Evolutionary conservation across 352 stramenopile species (phyloP).

Genomic region (Pythium pectinolyticum): DNA sequence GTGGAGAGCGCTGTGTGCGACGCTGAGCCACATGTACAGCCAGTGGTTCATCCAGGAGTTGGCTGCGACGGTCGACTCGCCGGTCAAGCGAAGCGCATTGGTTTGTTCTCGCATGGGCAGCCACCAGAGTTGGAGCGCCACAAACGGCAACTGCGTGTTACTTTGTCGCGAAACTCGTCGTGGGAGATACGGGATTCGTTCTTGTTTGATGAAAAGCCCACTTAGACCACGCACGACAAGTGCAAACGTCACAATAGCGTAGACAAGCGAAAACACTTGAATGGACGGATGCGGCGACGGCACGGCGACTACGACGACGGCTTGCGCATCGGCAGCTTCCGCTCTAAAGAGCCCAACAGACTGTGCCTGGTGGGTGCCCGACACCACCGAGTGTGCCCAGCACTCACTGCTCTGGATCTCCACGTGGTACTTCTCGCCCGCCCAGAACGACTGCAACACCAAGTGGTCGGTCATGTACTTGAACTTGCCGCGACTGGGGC

Average conservation of each 20-base stretch:
- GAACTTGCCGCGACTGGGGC: conserved; percentile 10
- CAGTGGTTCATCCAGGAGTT: conserved; percentile 67
- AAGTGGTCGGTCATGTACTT: conserved; percentile 21
- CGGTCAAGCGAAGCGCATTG: conserved; percentile 34
- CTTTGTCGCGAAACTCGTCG: background rate
- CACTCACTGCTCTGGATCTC: conserved; percentile 16
- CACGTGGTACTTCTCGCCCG: conserved; percentile 10
- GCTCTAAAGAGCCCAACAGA: background rate
- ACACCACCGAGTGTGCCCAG: background rate
- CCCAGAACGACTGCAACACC: conserved; percentile 23
- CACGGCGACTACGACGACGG: background rate
- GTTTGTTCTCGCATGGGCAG: background rate
- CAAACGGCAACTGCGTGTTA: background rate
- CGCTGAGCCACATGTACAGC: conserved; percentile 55
- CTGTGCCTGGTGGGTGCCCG: too few species aligned
- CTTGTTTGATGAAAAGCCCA: background rate
- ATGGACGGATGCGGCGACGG: conserved; percentile 7
- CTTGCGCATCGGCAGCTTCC: background rate
- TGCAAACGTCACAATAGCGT: conserved; percentile 28
- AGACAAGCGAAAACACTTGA: conserved; percentile 24
- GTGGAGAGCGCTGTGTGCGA: conserved; percentile 42
- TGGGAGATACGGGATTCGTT: background rate
- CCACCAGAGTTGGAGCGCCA: background rate
- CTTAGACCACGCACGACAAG: conserved; percentile 27
- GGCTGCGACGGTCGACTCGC: conserved; percentile 44